Evolutionary conservation across 768 basidiomycete genomes (phyloP).

Genomic region (Ephemerocybe angulata): DNA sequence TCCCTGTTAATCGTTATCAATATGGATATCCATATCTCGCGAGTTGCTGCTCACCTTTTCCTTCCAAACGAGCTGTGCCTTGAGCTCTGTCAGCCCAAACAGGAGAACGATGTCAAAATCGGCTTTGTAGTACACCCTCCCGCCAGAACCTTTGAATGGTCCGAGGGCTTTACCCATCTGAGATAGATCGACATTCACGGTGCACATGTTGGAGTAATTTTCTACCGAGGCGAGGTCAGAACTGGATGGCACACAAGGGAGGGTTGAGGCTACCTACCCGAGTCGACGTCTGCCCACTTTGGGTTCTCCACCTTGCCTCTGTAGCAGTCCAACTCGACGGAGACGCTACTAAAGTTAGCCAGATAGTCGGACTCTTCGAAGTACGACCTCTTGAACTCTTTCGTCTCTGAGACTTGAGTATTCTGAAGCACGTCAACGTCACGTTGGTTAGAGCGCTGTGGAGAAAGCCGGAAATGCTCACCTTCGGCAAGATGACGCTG

Average conservation of each 20-base stretch:
- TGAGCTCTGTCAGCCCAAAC: constrained; percentile 12
- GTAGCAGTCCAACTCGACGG: constrained; percentile 15
- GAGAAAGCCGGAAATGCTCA: neutral
- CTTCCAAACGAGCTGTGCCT: constrained; percentile 11
- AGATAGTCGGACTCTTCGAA: constrained; percentile 13
- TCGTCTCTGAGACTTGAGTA: constrained; percentile 16
- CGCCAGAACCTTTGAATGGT: constrained; percentile 7
- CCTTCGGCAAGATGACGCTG: constrained; percentile 15
- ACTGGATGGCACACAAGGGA: neutral
- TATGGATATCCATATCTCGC: too few relatives aligned
- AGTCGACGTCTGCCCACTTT: constrained; percentile 13
- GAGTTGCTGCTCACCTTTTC: constrained; percentile 7
- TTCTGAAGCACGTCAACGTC: constrained; percentile 13
- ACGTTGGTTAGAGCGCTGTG: neutral
- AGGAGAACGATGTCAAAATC: constrained; percentile 13
- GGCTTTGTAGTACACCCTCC: constrained; percentile 11
- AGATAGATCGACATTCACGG: constrained; percentile 18
- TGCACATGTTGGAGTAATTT: constrained; percentile 22
- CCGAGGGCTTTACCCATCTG: constrained; percentile 9
- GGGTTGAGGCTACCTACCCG: constrained; percentile 3
- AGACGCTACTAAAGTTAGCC: constrained; percentile 8
- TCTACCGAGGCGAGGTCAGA: constrained; percentile 7
- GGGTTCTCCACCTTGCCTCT: constrained; percentile 10
- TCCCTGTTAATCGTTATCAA: too few relatives aligned
- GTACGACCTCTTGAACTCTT: constrained; percentile 17